Evolutionary conservation across 805 yeast species (phyloP), one percentile per base, ranked within the genome.

Genomic region (Nematodospora valgi): DNA sequence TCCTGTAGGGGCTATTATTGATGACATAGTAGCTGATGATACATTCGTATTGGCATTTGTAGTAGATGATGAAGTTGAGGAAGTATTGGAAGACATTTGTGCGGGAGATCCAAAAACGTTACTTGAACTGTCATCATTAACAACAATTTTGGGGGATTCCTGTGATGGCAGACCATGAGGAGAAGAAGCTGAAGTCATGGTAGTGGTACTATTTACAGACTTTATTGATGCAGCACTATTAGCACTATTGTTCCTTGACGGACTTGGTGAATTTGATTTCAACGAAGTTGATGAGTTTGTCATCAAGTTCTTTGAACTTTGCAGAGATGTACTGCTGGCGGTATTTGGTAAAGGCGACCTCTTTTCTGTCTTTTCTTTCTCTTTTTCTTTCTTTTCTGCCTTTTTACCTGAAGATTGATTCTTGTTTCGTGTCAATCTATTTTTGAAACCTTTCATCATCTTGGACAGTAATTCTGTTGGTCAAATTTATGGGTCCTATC

Each of bases 401-500:
- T 62, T 58, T 40, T 65, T 65, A 32, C 46, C 50, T 17, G 67
- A 43, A 23, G 66, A 41, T 35, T 52, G 67, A 41, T 56, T 48
- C 47, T 60, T 60, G 48, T 62, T 64, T 40, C 73, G 52, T 13
- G 71, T 60, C 48, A 67, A 70, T 43, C 71, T 57, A 39, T 67
- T 66, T 44, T 67, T 67, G 46, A 67, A 67, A 12, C 73, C 73
- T 57, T 66, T 67, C 72, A 67, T 67, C 73, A 67, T 67, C 32
- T 52, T 60, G 37, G 14, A 20, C n/a, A n/a, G n/a, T n/a, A n/a
- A n/a, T n/a, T n/a, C n/a, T n/a, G n/a, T n/a, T n/a, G n/a, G n/a
- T n/a, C n/a, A n/a, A n/a, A n/a, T n/a, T n/a, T n/a, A n/a, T n/a
- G n/a, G n/a, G n/a, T n/a, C n/a, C n/a, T n/a, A n/a, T n/a, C n/a